Conservation (phyloP, 2,329 filamentous ascomycete genomes). For the Alternaria hordeiaustralica region DNA sequence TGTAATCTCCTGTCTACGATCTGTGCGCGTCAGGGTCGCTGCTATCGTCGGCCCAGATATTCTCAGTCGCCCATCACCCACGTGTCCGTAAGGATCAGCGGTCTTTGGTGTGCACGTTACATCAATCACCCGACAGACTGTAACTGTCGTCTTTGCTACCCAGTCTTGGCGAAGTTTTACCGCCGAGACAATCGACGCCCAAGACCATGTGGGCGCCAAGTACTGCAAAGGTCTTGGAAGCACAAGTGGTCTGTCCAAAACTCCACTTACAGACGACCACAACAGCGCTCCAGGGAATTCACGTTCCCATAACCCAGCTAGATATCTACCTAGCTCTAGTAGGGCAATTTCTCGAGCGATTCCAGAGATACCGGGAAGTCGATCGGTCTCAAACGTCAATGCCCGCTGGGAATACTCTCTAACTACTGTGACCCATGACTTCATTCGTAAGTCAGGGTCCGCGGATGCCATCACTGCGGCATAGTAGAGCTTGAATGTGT, state of each 20-base stretch:
- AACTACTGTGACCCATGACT: rapidly evolving
- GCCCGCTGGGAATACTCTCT: background rate
- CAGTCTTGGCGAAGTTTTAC: too few relatives aligned
- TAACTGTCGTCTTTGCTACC: background rate
- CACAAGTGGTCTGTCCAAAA: background rate
- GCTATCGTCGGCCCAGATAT: background rate
- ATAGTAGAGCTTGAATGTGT: background rate
- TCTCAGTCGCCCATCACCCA: background rate
- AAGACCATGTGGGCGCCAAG: background rate
- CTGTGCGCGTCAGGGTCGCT: background rate
- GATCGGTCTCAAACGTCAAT: background rate
- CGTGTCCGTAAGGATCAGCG: background rate
- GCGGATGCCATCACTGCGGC: rapidly evolving
- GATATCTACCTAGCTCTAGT: rapidly evolving
- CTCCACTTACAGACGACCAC: rapidly evolving
- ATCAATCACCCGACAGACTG: background rate
- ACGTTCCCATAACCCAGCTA: background rate
- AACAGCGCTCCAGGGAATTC: rapidly evolving
- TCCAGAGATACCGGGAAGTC: background rate
- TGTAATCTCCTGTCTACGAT: too few relatives aligned
- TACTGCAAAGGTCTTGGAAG: background rate
- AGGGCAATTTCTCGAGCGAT: background rate
- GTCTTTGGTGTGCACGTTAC: background rate
- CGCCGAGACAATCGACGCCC: background rate
- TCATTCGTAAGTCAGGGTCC: rapidly evolving